phyloP scores from a whole-genome alignment of 2,329 filamentous ascomycete genomes.

The Blastomyces silverae region DNA sequence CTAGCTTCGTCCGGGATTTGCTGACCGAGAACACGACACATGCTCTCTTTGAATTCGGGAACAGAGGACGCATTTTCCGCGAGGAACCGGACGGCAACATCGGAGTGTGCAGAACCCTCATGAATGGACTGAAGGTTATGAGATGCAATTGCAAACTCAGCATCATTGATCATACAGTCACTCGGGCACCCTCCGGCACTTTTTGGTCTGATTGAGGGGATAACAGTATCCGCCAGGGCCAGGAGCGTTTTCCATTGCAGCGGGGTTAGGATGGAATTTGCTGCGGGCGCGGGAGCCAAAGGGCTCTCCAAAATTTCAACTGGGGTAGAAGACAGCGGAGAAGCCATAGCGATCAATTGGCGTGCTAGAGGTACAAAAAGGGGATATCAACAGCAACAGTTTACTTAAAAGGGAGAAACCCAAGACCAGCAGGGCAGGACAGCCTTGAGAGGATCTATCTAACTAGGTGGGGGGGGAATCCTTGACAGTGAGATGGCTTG shows the following conservation, averaged over 20 bases:
- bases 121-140: constrained; percentile 21
- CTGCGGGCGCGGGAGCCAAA: constrained; percentile 43
- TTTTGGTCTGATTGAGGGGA: constrained; percentile 47
- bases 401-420: not conserved
- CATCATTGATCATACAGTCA: constrained; percentile 36
- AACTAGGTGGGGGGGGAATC: not conserved
- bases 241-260: constrained; percentile 55
- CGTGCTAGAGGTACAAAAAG: not conserved
- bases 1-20: constrained; percentile 45
- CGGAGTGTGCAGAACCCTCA: constrained; percentile 30
- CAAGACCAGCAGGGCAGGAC: not conserved
- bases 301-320: constrained; percentile 37
- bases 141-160: constrained; percentile 25
- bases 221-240: constrained; percentile 51
- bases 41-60: constrained; percentile 45
- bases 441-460: not conserved
- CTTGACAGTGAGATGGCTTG: not conserved
- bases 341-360: constrained; percentile 7
- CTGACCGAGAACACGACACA: constrained; percentile 45
- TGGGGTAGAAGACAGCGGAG: constrained; percentile 10
- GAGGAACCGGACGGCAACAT: constrained; percentile 42
- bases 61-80: constrained; percentile 44
- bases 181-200: constrained; percentile 30
- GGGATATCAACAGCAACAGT: not conserved
- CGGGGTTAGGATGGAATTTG: constrained; percentile 45